Conservation (phyloP, 371 early-diverging fungal species). For the Haplosporangium sp. region DNA sequence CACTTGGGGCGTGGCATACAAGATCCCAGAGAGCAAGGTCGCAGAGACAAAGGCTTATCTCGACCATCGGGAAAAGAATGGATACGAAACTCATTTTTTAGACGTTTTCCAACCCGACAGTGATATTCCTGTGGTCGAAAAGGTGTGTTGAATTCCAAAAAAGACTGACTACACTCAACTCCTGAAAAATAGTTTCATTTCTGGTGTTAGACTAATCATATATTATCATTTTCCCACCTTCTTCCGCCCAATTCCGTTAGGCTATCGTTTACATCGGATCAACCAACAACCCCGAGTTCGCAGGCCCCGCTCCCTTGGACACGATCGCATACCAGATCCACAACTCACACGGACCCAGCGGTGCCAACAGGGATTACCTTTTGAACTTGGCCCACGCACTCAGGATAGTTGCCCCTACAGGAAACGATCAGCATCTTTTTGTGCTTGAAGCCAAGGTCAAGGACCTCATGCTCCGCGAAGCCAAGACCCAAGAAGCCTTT, state of each 20-base stretch:
- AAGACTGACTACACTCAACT: neutral
- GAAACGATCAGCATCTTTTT: slow-evolving; percentile 71
- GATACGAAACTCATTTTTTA: slow-evolving; percentile 78
- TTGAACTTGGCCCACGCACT: slow-evolving; percentile 75
- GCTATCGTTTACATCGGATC: slow-evolving; percentile 89
- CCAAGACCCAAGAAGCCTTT: slow-evolving; percentile 42
- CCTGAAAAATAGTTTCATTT: no score
- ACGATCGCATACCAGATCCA: slow-evolving; percentile 80
- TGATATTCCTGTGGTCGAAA: slow-evolving; percentile 61
- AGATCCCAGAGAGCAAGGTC: slow-evolving; percentile 73
- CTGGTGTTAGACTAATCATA: no score
- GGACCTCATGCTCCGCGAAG: slow-evolving; percentile 49
- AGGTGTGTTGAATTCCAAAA: slow-evolving; percentile 51
- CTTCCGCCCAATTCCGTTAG: no score
- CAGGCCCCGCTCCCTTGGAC: slow-evolving; percentile 79
- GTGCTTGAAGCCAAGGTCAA: slow-evolving; percentile 69
- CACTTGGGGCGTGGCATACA: slow-evolving; percentile 91
- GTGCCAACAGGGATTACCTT: slow-evolving; percentile 83
- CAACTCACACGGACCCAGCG: slow-evolving; percentile 77
- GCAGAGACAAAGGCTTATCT: slow-evolving; percentile 77
- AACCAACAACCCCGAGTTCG: slow-evolving; percentile 83
- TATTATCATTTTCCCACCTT: no score
- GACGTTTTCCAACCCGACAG: slow-evolving; percentile 70
- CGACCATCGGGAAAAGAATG: slow-evolving; percentile 92
- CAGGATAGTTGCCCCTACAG: slow-evolving; percentile 67